A percentile compares a stretch with the other conserved stretches of the same genome.
Conservation (phyloP, 2,329 filamentous ascomycete genomes). For the Calonectria hawksworthii region DNA sequence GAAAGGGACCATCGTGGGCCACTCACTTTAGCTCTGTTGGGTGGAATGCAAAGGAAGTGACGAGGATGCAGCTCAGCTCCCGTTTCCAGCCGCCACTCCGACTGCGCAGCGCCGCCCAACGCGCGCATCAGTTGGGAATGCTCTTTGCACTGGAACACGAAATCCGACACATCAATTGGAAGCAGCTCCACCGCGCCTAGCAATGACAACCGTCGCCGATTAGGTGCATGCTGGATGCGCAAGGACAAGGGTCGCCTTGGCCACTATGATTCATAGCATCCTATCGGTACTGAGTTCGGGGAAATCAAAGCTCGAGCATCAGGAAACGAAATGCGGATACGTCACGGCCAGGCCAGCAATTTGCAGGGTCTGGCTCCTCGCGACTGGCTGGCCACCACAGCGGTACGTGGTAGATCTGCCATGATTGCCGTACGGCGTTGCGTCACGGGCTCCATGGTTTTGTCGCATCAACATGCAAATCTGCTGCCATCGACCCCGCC, state of each 20-base stretch:
- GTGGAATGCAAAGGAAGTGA: constrained; percentile 23
- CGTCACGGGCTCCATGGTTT: neutral
- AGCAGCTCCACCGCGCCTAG: constrained; percentile 10
- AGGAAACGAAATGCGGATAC: constrained; percentile 11
- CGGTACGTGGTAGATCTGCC: neutral
- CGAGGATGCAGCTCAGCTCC: constrained; percentile 3
- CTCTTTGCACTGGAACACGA: neutral
- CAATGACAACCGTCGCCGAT: constrained; percentile 1
- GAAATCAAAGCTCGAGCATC: constrained; percentile 12
- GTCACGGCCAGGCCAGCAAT: constrained; percentile 14
- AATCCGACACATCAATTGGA: constrained; percentile 8
- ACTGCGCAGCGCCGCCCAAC: constrained; percentile 16
- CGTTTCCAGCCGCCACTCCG: constrained; percentile 12
- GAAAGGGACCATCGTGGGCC: constrained; percentile 6
- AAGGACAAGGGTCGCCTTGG: neutral
- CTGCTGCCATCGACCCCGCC: neutral
- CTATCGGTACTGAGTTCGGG: constrained; percentile 9
- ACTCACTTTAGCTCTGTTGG: neutral
- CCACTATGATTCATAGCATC: neutral
- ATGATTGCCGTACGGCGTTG: neutral
- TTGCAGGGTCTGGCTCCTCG: neutral
- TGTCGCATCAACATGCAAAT: neutral
- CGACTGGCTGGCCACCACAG: neutral
- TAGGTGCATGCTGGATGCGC: neutral
- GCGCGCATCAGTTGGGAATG: constrained; percentile 21